phyloP scores from a whole-genome alignment of 2,329 filamentous ascomycete genomes.

The Exophiala oligosperma region DNA sequence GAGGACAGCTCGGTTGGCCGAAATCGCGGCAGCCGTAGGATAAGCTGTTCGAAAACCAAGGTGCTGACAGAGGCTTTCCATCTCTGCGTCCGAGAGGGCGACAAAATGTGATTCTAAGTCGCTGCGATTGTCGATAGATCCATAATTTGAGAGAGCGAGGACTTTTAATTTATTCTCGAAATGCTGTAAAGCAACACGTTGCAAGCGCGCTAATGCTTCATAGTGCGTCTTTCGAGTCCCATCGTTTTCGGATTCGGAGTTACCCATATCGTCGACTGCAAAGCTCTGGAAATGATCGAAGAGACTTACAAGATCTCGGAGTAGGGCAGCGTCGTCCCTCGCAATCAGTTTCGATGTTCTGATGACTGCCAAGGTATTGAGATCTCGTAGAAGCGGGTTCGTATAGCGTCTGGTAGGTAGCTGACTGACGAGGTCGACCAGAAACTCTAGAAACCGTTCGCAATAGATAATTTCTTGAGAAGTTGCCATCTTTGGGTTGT shows the following conservation, averaged over 20 bases:
- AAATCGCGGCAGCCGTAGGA: slow-evolving; percentile 67
- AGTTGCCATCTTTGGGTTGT: slow-evolving; percentile 46
- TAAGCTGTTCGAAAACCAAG: slow-evolving; percentile 83
- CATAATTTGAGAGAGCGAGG: slow-evolving; percentile 88
- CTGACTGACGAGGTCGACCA: slow-evolving; percentile 89
- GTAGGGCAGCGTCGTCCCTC: slow-evolving; percentile 69
- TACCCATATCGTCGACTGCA: slow-evolving; percentile 86
- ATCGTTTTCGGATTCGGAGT: slow-evolving; percentile 68
- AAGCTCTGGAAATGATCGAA: slow-evolving; percentile 86
- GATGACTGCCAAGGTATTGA: slow-evolving; percentile 78
- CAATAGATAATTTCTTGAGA: slow-evolving; percentile 73
- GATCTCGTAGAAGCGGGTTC: slow-evolving; percentile 80
- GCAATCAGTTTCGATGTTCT: slow-evolving; percentile 76
- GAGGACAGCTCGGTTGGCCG: slow-evolving; percentile 55
- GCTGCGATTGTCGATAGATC: slow-evolving; percentile 74
- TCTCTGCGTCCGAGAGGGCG: slow-evolving; percentile 70
- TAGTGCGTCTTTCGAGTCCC: slow-evolving; percentile 82
- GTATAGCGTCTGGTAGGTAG: slow-evolving; percentile 91
- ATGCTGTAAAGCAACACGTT: slow-evolving; percentile 73
- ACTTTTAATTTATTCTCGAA: slow-evolving; percentile 92
- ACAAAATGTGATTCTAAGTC: slow-evolving; percentile 78
- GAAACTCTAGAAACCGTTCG: slow-evolving; percentile 87
- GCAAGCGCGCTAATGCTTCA: slow-evolving; percentile 71
- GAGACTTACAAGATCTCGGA: slow-evolving; percentile 79
- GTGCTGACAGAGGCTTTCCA: slow-evolving; percentile 65